Base-by-base conservation (phyloP, 805 yeast genomes). In the Ogataea angusta region DNA sequence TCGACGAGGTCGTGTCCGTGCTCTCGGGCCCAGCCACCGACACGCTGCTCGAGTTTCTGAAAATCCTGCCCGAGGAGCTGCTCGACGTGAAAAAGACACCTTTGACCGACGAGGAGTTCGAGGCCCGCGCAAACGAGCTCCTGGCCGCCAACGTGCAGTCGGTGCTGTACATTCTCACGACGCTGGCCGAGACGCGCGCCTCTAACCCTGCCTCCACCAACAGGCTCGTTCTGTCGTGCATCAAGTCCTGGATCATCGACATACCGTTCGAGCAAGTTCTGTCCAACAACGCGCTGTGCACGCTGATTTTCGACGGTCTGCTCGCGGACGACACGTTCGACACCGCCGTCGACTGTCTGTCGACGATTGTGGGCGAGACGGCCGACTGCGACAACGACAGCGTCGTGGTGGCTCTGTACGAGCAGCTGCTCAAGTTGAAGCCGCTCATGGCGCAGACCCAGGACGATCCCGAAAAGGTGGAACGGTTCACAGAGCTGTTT, bases 231-330 rank as follows among this genome's bases (percentile, higher is more conserved):
- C 70, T 91, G 42, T 82, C 80, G 47, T 85, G 95, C 63, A 67
- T 95, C 42, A 81, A 82, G 51, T 84, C 95, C 15, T 93, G 99
- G 99, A 81, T 93, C 45, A 75, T 73, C 47, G 99, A 95, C 60
- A 78, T 88, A 35, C 85, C 91, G 3, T 72, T 91, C 19, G 81
- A 77, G 38, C 73, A 78, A 34, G 67, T 93, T n/a, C 63, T 91
- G 30, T 64, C 75, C 8, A 70, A 78, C 34, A 69, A 78, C 14
- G 76, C 93, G 2, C 66, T 93, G 30, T 77, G 89, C 17, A 68
- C 75, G 6, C 66, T 89, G 45, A 75, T 90, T 21, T 85, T 90
- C 60, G 72, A 72, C 36, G 78, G 86, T 1, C 62, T 83, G 27
- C 45, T 64, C 7, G 63, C 65, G 34, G 84, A 80, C 22, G 81